These are phyloP conservation scores for Cadophora sp. DNA, from an alignment of 2,329 filamentous ascomycete genomes.

Conservation along the genomic window DNA sequence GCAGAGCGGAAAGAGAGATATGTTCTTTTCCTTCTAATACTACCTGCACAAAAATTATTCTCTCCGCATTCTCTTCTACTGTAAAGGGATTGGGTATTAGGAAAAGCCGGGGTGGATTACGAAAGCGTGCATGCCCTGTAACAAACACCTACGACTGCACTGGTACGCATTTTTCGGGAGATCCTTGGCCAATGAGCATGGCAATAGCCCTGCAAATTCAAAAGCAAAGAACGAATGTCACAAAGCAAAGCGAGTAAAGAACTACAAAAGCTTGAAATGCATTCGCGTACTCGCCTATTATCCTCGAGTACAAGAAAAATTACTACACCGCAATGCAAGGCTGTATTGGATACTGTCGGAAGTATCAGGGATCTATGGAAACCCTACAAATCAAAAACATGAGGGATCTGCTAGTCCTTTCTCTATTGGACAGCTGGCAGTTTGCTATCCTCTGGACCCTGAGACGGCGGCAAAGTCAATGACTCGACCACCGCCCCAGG, in stretches of 20 bases:
- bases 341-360: conserved; percentile 18
- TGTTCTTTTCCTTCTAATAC: neutral
- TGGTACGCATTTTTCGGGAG: conserved; percentile 18
- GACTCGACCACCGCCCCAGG: conserved; percentile 7
- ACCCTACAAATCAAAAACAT: neutral
- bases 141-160: conserved; percentile 19
- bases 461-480: conserved; percentile 13
- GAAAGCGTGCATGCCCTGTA: conserved; percentile 1
- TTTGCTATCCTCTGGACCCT: conserved; percentile 13
- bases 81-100: neutral
- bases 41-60: neutral
- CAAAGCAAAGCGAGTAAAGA: neutral
- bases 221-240: neutral
- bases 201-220: conserved; percentile 20
- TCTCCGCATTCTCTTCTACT: neutral
- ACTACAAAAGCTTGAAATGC: conserved; percentile 9
- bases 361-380: conserved; percentile 4
- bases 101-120: conserved; percentile 6
- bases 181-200: conserved; percentile 26
- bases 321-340: neutral
- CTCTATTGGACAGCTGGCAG: conserved; percentile 7
- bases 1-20: neutral
- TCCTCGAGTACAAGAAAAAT: neutral
- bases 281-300: neutral
- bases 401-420: neutral